Base-by-base conservation (phyloP, 306 rosid genomes). In the Trichosanthes cucumerina region DNA sequence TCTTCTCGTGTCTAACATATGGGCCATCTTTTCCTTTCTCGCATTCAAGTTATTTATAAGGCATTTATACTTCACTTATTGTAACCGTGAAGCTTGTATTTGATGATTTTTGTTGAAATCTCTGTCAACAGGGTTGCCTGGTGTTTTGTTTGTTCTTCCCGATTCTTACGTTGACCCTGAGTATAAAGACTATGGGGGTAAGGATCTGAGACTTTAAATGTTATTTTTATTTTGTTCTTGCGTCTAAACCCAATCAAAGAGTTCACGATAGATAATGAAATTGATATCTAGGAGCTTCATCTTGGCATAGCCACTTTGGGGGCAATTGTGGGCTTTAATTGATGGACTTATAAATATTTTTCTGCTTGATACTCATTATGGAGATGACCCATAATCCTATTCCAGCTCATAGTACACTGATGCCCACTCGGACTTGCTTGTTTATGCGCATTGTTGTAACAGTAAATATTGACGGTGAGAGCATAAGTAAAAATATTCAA, bases 151-250 rank as follows among this genome's bases (percentile, higher is more conserved):
- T 82, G 93, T 92, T 76, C 97, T 93, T 58, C 97, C 98, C 0
- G 98, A 93, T 78, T 93, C 97, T 0, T 93, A 93, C 72, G 97
- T 93, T 21, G 98, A 93, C 78, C 92, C 98, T 8, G 98, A 93
- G 76, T 9, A 92, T 79, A 85, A 92, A 75, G 98, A 93, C 87
- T 93, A 93, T 36, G 98, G 98, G 1, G 97, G 98, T 92, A 78
- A 92, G 87, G 46, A 43, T 72, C n/a, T 72, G 7, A 15, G 14
- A 16, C 58, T 63, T 28, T 1, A 6, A 11, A 14, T 52, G 6
- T 33, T 31, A 8, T 28, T 28, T 6, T 50, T n/a, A n/a, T n/a
- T 15, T 31, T 15, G n/a, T 9, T 49, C 1, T 16, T 18, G 2
- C 24, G 18, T 26, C 6, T 38, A 62, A 24, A 15, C 16, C 5